Conservation (phyloP, 306 rosid species). For the Dryas alaskensis region DNA sequence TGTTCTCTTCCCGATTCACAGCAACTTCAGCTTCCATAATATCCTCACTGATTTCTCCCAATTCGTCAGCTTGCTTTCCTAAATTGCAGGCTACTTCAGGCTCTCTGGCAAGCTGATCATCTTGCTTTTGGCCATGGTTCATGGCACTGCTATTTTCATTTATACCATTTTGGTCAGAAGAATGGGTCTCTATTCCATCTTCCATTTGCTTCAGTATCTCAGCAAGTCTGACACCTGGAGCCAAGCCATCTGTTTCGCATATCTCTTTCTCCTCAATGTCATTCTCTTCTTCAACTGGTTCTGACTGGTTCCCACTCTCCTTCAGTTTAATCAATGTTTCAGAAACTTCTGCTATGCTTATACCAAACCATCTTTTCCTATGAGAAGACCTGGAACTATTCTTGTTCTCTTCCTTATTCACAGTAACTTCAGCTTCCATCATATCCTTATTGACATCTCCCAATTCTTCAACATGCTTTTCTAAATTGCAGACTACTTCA, state of each 20-base stretch:
- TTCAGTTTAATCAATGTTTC: constrained; percentile 40
- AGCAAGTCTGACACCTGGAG: constrained; percentile 33
- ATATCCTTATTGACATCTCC: constrained; percentile 27
- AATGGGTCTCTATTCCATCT: constrained; percentile 25
- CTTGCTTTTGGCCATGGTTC: constrained; percentile 35
- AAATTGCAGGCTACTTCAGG: constrained; percentile 35
- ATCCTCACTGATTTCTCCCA: constrained; percentile 25
- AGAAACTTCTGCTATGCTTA: constrained; percentile 41
- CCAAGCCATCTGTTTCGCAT: constrained; percentile 41
- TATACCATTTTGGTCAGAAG: constrained; percentile 27
- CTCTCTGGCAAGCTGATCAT: constrained; percentile 30
- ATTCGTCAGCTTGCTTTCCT: constrained; percentile 40
- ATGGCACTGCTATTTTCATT: constrained; percentile 27
- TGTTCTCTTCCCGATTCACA: constrained; percentile 33
- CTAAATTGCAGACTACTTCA: constrained; percentile 33
- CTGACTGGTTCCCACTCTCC: constrained; percentile 32
- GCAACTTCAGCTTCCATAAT: constrained; percentile 37
- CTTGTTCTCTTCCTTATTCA: constrained; percentile 36
- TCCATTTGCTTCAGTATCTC: constrained; percentile 39
- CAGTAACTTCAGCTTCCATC: constrained; percentile 39
- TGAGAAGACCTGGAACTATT: constrained; percentile 31
- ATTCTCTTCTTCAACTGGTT: constrained; percentile 34
- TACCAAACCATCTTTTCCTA: constrained; percentile 40
- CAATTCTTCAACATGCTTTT: constrained; percentile 40
- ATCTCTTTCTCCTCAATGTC: constrained; percentile 37